Evolutionary conservation across 306 rosid genomes (phyloP), one percentile per base, ranked within the genome.

Genomic region (Acacia crassicarpa): DNA sequence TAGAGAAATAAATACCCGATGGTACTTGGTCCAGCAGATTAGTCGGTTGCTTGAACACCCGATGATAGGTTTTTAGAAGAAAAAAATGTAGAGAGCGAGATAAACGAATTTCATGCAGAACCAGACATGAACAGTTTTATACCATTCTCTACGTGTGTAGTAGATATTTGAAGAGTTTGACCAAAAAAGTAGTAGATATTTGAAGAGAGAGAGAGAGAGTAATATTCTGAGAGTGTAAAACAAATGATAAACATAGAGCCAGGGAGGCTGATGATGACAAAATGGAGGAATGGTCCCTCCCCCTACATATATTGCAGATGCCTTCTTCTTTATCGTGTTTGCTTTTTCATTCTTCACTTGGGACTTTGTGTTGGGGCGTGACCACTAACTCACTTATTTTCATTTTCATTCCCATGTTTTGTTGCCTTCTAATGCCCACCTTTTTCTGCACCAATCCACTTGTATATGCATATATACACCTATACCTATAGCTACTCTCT

Each of bases 281-380:
- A 80, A 83, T 66, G 78, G 79, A 70, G 65, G 74, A 27, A 61
- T 84, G 88, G 86, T 89, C 85, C 91, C 88, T 74, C 65, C 74
- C 77, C 66, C 61, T 53, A 8, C 20, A 19, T 7, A 19, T 45
- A 63, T 54, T 49, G 68, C 71, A 46, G 78, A 82, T 87, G 91
- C n/a, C 75, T 78, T 78, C 25, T 67, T 76, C 46, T 77, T 71
- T 74, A 71, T 72, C 58, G 65, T 76, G 53, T 75, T 69, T 84
- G 41, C 91, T 86, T 87, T 88, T 66, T 65, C 41, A 38, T 38
- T 38, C 84, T 46, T 80, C 71, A 75, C 81, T 77, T 69, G 59
- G 71, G 72, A 4, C 74, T 70, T 78, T 71, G 84, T 49, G 69
- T 71, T 71, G 70, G 82, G 82, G 72, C 15, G 87, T 83, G 91